A percentile compares a stretch with the other conserved stretches of the same genome.
These are phyloP conservation scores for Tanozyma kutaoensis DNA, from an alignment of 805 yeast species.

Conservation along the genomic window DNA sequence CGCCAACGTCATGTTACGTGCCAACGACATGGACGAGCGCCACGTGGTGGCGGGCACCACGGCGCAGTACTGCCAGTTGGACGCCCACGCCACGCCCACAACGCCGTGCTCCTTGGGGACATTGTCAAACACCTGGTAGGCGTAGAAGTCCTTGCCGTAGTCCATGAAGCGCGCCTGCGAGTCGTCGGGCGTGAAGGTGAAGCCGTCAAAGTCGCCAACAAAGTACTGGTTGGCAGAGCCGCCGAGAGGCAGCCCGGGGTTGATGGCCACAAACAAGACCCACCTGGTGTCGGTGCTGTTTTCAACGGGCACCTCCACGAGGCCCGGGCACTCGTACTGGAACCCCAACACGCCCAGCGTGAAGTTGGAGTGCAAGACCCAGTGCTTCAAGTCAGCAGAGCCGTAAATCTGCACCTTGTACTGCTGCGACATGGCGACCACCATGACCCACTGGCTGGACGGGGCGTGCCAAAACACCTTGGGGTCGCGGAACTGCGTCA, in stretches of 20 bases:
- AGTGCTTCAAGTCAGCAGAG: constrained; percentile 10
- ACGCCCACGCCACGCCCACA: constrained; percentile 28
- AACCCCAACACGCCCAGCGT: constrained; percentile 15
- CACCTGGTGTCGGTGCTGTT: constrained; percentile 10
- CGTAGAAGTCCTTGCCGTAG: constrained; percentile 25
- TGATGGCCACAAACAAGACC: constrained; percentile 25
- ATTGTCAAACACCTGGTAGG: constrained; percentile 21
- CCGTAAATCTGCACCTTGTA: constrained; percentile 13
- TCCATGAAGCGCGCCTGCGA: constrained; percentile 15
- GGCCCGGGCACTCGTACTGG: constrained; percentile 30
- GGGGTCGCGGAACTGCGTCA: constrained; percentile 20
- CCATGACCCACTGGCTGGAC: constrained; percentile 15
- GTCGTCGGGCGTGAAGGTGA: constrained; percentile 16
- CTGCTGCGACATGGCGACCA: constrained; percentile 13
- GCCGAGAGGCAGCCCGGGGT: constrained; percentile 29
- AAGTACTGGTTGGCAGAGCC: constrained; percentile 27
- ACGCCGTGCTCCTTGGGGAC: constrained; percentile 6
- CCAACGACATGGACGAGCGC: constrained; percentile 21
- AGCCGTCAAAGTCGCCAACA: constrained; percentile 28
- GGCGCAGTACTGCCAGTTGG: constrained; percentile 27
- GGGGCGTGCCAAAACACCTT: constrained; percentile 20
- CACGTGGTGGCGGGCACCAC: constrained; percentile 21
- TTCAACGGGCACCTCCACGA: constrained; percentile 15
- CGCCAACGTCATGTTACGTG: constrained; percentile 13
- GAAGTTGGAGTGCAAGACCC: constrained; percentile 14